Evolutionary conservation across 2,329 filamentous ascomycete species (phyloP), one percentile per base, ranked within the genome.

Genomic region (Sclerotinia subarctica): DNA sequence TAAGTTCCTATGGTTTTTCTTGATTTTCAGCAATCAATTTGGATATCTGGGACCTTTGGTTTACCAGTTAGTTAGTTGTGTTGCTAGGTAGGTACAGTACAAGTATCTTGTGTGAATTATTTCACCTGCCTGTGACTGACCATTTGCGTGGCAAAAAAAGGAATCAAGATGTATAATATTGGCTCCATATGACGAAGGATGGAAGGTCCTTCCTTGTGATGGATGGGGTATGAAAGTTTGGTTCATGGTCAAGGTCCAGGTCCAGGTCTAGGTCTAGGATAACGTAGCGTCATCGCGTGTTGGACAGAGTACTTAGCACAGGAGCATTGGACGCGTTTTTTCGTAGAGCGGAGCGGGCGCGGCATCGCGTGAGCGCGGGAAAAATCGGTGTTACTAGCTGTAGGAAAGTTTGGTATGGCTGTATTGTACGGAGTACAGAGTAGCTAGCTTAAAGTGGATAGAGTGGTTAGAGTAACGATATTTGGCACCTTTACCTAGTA

Each of bases 311-410:
- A 32, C 5, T 17, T 6, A 38, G 10, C 2, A 57, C 35, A 42
- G 32, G 15, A n/a, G n/a, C n/a, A n/a, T n/a, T n/a, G n/a, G 42
- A 44, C 54, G 35, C 54, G 54, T 44, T 58, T 42, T 42, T 44
- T 58, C 35, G 54, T 58, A 21, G 54, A 42, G 54, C 35, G 54
- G 54, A 42, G 54, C 54, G 54, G 54, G 54, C 54, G 54, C 54
- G 54, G 54, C 35, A 38, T 57, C 35, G 54, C 54, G 54, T 58
- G 54, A 58, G 35, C 13, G 35, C 54, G 54, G 32, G 35, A 57
- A 7, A 8, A 42, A n/a, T 38, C 17, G 54, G 32, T 57, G 10
- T 17, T 24, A 24, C 54, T 42, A 19, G 54, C 19, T 57, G 13
- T 17, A 42, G 54, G 13, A 57, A 57, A 21, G 54, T n/a, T 7